Evolutionary conservation across 202 grass and related monocot genomes (phyloP), one percentile per base, ranked within the genome.

Genomic region (Setaria viridis): DNA sequence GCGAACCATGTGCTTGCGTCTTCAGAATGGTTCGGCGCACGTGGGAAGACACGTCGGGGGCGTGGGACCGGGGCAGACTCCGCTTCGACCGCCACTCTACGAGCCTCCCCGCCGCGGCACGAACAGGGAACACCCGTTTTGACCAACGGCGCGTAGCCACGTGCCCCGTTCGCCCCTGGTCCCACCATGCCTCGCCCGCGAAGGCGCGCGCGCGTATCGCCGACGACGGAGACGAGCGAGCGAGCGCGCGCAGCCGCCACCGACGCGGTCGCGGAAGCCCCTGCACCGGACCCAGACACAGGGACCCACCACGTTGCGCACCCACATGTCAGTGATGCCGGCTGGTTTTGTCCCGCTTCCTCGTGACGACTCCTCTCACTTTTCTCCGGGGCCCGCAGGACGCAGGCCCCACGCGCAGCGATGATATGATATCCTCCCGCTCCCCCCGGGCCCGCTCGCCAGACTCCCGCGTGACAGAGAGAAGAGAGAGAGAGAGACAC

Each of bases 251-350:
- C 46, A 79, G 39, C 45, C 58, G 69, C 47, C 80, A 80, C 85
- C 89, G 76, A 87, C 89, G 80, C 46, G 48, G 11, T 58, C n/a
- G 9, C 67, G 1, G 3, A 25, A 37, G 15, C 9, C 47, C 25
- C 29, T 0, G 45, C 21, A 6, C 70, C 6, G 25, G 25, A n/a
- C 51, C 9, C 60, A 3, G 59, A 29, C 84, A 7, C 0, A 3
- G 0, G 9, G 80, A 69, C 0, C 62, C 60, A 2, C 45, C 0
- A 0, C 0, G 0, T 0, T 0, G 0, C 0, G 0, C 0, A 0
- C 47, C 34, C 4, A 62, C 62, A 0, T 12, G 78, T 72, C 88
- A 82, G 64, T 65, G 25, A 7, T 0, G 0, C 0, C 4, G 0
- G 7, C 1, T 1, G 10, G 0, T 2, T 2, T 1, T 0, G 0